Conservation (phyloP, 306 rosid genomes). For the Vigna nakashimae region DNA sequence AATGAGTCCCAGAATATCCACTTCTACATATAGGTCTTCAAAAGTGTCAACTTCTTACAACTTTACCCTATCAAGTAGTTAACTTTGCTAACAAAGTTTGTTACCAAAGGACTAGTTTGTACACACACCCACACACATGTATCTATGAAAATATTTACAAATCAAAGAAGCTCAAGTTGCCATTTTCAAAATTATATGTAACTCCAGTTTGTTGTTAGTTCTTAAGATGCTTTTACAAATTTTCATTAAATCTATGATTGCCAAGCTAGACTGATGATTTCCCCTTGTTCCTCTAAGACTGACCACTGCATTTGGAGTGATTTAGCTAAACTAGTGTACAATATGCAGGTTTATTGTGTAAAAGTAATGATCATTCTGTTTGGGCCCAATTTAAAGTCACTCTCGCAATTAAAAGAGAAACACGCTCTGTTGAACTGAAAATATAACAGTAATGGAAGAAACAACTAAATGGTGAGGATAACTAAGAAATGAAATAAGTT, state of each 20-base stretch:
- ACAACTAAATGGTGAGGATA: not conserved
- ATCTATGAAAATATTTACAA: not conserved
- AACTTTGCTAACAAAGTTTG: not conserved
- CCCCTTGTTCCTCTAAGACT: slow-evolving; percentile 11
- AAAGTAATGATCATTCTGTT: slow-evolving; percentile 7
- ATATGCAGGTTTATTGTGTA: not conserved
- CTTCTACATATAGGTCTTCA: not conserved
- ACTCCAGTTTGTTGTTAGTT: not conserved
- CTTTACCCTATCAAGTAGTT: not conserved
- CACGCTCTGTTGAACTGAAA: not conserved
- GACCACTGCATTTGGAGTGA: slow-evolving; percentile 6
- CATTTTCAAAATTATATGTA: slow-evolving; percentile 4
- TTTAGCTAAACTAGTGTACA: slow-evolving; percentile 12
- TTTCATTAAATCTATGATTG: not conserved
- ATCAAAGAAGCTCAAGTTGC: not conserved
- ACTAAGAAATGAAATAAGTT: not conserved
- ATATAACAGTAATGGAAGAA: not conserved
- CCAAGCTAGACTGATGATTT: not conserved
- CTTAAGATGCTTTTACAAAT: slow-evolving; percentile 20
- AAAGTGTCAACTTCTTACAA: not conserved
- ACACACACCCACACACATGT: too few species aligned
- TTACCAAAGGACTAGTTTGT: not conserved
- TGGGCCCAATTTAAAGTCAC: not conserved
- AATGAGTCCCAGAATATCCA: not conserved
- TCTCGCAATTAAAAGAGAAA: not conserved